Base-by-base conservation (phyloP, 371 early-diverging fungal species). In the Massospora cicadina region DNA sequence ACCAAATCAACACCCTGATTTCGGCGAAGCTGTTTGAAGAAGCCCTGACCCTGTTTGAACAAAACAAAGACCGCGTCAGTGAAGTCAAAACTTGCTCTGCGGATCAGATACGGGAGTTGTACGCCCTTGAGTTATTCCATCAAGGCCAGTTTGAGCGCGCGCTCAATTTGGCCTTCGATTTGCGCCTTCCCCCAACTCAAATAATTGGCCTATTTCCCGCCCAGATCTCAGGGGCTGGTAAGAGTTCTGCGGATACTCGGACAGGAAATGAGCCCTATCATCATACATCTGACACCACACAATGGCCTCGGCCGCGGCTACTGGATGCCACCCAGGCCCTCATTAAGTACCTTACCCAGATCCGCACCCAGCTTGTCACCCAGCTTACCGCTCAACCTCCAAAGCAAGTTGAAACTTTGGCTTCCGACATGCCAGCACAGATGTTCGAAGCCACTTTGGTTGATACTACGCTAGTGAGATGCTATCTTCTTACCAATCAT, bases 391-490 rank as follows among this genome's bases (percentile, higher is more conserved):
- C 25, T 24, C 27, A 71, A 3, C 59, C 66, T 25, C 2, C 17
- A 31, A 13, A 31, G 10, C 21, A 27, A 54, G 2, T 26, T 5
- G 27, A 3, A 10, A 23, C 25, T 24, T 17, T 54, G 2, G 17
- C 23, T 33, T 29, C 31, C 28, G 62, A 26, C 2, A 67, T 28
- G 27, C 54, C 65, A 30, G 60, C 10, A 54, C 54, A 67, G 66
- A 7, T 71, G 64, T 33, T 65, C 28, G 25, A 65, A 65, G 33
- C 69, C 62, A 28, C 83, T 57, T 69, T 91, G n/a, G 89, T 94
- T 0, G 97, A 96, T 66, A 95, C 95, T 0, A 82, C 91, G 0
- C 71, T 96, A 55, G 73, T 96, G 25, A 90, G 89, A 69, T 81
- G 87, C 0, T 94, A 91, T 69, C 74, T 92, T 72, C 75, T 79